These are phyloP conservation scores for Cutaneotrichosporon mucoides DNA, from an alignment of 1,284 basidiomycete species.

Conservation along the genomic window DNA sequence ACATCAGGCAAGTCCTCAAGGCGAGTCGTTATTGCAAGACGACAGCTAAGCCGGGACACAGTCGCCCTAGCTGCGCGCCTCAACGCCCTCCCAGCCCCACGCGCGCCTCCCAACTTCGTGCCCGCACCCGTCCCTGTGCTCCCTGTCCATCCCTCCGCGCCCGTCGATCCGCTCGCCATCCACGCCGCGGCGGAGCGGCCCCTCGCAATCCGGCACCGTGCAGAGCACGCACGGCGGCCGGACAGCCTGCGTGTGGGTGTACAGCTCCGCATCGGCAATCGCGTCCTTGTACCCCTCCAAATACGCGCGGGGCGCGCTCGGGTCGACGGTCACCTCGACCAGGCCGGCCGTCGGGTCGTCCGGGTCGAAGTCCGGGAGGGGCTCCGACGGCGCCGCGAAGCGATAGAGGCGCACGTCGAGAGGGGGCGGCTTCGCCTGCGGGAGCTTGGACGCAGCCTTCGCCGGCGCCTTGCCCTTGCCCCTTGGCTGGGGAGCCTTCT, in stretches of 20 bases:
- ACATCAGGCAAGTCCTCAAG: no score
- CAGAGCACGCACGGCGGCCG: slow-evolving; percentile 40
- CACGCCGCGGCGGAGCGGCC: slow-evolving; percentile 40
- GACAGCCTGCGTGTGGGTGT: slow-evolving; percentile 26
- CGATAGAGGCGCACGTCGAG: slow-evolving; percentile 42
- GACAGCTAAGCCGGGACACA: no score
- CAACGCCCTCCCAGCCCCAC: slow-evolving; percentile 41
- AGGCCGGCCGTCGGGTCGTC: slow-evolving; percentile 36
- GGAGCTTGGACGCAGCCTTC: neutral
- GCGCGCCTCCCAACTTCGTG: slow-evolving; percentile 40
- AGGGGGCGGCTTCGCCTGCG: slow-evolving; percentile 30
- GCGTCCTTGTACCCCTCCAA: slow-evolving; percentile 33
- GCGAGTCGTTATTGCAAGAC: no score
- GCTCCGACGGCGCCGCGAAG: slow-evolving; percentile 37
- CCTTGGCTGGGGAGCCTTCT: slow-evolving; percentile 12
- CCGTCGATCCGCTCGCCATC: slow-evolving; percentile 47
- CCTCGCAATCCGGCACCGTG: slow-evolving; percentile 47
- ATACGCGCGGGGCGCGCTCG: slow-evolving; percentile 22
- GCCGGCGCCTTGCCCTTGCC: slow-evolving; percentile 29
- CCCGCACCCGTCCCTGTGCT: slow-evolving; percentile 44
- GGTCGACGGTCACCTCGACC: slow-evolving; percentile 26
- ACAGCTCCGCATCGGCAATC: slow-evolving; percentile 34
- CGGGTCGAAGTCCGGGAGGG: slow-evolving; percentile 10
- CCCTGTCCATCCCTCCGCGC: slow-evolving; percentile 38
- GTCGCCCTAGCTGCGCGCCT: neutral